Conservation (phyloP, 1,284 basidiomycete species). For the Sporisorium iseilematis-ciliati region DNA sequence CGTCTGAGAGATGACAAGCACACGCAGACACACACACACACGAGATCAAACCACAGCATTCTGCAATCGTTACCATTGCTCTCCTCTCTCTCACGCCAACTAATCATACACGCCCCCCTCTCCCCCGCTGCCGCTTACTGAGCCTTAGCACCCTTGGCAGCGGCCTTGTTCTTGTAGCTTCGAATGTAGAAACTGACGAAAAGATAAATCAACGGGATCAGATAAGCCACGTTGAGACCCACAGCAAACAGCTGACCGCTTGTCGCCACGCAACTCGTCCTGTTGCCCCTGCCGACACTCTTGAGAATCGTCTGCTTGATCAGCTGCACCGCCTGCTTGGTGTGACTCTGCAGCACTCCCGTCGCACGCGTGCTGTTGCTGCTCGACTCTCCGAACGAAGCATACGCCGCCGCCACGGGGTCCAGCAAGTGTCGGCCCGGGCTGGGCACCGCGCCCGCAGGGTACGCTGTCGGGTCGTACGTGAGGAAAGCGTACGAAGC, state of each 20-base stretch:
- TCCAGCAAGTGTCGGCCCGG: conserved; percentile 41
- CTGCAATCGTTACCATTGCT: too few species aligned
- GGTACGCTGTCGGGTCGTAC: conserved; percentile 48
- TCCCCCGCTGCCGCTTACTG: too few species aligned
- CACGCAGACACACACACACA: too few species aligned
- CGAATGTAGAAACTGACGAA: conserved; percentile 61
- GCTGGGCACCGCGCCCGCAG: conserved; percentile 36
- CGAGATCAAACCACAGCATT: too few species aligned
- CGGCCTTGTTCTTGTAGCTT: conserved; percentile 51
- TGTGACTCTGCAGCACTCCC: conserved; percentile 9
- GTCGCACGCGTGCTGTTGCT: conserved; percentile 7
- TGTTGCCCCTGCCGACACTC: conserved; percentile 12
- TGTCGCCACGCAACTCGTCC: conserved; percentile 37
- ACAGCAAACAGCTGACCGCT: conserved; percentile 51
- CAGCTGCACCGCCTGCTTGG: conserved; percentile 28
- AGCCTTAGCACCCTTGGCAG: conserved; percentile 33
- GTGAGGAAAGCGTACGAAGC: conserved; percentile 40
- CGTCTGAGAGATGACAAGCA: too few species aligned
- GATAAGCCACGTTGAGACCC: conserved; percentile 49
- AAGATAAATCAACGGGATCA: conserved; percentile 58
- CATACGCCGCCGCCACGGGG: conserved; percentile 20
- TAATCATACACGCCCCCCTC: too few species aligned
- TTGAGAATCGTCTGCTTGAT: conserved; percentile 29
- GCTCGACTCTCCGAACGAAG: conserved; percentile 20
- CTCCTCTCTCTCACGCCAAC: too few species aligned